phyloP scores from a whole-genome alignment of 306 rosid species.

The Cicer arietinum region DNA sequence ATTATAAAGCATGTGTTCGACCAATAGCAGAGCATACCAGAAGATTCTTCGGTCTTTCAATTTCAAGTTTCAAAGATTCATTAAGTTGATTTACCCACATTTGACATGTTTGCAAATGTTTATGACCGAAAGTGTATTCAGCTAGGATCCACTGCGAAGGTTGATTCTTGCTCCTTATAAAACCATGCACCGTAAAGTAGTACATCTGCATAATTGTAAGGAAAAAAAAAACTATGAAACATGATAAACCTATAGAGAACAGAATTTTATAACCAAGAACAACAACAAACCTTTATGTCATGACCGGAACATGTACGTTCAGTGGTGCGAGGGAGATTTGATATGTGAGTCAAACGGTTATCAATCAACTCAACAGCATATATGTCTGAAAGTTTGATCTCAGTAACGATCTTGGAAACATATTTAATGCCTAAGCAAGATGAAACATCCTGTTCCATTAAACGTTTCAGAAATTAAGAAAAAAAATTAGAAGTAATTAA shows the following conservation, averaged over 20 bases:
- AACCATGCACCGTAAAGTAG: slow-evolving; percentile 76
- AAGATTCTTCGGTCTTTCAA: slow-evolving; percentile 83
- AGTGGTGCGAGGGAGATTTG: slow-evolving; percentile 53
- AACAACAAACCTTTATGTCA: slow-evolving; percentile 65
- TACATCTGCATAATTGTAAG: slow-evolving; percentile 61
- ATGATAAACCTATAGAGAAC: slow-evolving; percentile 24
- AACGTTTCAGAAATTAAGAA: slow-evolving; percentile 39
- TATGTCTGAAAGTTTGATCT: slow-evolving; percentile 68
- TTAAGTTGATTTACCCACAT: slow-evolving; percentile 76
- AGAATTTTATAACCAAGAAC: slow-evolving; percentile 29
- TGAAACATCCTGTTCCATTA: slow-evolving; percentile 66
- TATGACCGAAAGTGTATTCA: slow-evolving; percentile 76
- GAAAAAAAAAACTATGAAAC: slow-evolving; percentile 32
- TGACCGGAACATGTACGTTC: slow-evolving; percentile 51
- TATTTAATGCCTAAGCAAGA: slow-evolving; percentile 67
- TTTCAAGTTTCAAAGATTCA: slow-evolving; percentile 54
- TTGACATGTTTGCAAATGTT: slow-evolving; percentile 62
- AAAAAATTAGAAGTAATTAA: background rate
- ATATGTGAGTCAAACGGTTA: slow-evolving; percentile 54
- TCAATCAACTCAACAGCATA: slow-evolving; percentile 68
- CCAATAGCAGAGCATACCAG: slow-evolving; percentile 64
- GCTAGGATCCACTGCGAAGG: slow-evolving; percentile 64
- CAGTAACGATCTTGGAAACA: slow-evolving; percentile 54
- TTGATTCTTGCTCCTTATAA: slow-evolving; percentile 59
- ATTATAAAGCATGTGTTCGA: slow-evolving; percentile 34